These are phyloP conservation scores for Pseudognaphalium luteoalbum DNA, from an alignment of 129 eudicot genomes.

Conservation along the genomic window DNA sequence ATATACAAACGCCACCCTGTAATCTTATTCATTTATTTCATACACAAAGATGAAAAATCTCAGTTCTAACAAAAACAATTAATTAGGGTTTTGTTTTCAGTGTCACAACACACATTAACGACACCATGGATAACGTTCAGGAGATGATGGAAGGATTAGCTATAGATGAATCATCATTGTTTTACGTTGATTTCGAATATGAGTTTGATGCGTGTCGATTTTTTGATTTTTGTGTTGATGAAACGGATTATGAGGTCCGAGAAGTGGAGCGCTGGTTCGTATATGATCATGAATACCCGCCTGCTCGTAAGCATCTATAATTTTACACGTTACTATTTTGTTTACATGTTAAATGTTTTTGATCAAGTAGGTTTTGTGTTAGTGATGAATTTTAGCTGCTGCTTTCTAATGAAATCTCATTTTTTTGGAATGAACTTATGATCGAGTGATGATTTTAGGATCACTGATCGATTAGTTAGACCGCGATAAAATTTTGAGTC, in stretches of 20 bases:
- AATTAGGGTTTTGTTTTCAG: conserved; percentile 27
- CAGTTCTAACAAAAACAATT: conserved; percentile 12
- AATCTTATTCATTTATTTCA: neutral
- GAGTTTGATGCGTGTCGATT: conserved; percentile 73
- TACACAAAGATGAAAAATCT: conserved; percentile 3
- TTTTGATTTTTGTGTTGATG: conserved; percentile 59
- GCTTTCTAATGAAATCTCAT: neutral
- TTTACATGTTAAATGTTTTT: neutral
- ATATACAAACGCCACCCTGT: conserved; percentile 25
- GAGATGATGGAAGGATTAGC: conserved; percentile 38
- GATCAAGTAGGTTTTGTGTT: too few species aligned
- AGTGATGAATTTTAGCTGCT: neutral
- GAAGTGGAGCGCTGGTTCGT: conserved; percentile 74
- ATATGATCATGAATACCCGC: conserved; percentile 50
- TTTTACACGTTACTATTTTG: neutral
- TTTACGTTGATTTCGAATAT: conserved; percentile 50
- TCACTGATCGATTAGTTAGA: neutral
- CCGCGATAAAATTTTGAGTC: too few species aligned
- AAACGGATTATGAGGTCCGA: conserved; percentile 42
- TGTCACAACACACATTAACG: neutral
- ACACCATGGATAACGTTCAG: conserved; percentile 30
- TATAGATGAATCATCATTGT: conserved; percentile 16
- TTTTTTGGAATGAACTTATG: neutral
- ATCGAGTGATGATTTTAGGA: neutral
- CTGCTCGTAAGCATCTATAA: conserved; percentile 64